phyloP scores from a whole-genome alignment of 176 grass and related monocot genomes.

The Oryza meyeriana region DNA sequence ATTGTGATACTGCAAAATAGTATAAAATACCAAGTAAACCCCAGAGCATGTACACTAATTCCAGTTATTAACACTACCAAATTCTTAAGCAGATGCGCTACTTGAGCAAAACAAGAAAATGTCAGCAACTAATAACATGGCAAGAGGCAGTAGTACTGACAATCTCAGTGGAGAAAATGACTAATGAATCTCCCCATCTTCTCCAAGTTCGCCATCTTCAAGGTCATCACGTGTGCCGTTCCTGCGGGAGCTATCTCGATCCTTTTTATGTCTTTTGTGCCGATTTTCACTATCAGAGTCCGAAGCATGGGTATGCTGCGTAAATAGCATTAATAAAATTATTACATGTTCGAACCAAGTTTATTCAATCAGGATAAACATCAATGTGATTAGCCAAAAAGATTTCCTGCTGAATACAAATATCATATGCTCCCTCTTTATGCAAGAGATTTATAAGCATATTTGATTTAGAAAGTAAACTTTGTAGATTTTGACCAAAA shows the following conservation, averaged over 20 bases:
- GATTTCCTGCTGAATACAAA: background rate
- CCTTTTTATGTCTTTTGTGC: conserved; percentile 81
- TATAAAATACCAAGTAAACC: background rate
- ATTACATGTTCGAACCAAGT: background rate
- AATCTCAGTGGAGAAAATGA: conserved; percentile 34
- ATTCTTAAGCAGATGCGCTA: conserved; percentile 14
- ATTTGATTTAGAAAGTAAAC: background rate
- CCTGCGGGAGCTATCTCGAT: conserved; percentile 71
- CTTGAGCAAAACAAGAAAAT: conserved; percentile 20
- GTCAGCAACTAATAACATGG: conserved; percentile 28
- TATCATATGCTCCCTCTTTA: background rate
- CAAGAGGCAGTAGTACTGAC: conserved; percentile 46
- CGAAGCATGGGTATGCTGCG: background rate
- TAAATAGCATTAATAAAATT: background rate
- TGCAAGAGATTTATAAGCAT: background rate
- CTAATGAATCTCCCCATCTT: conserved; percentile 85
- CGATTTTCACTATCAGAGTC: conserved; percentile 37
- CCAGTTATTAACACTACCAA: conserved; percentile 3
- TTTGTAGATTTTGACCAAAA: background rate
- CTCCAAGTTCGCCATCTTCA: conserved; percentile 96
- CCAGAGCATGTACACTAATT: conserved; percentile 23
- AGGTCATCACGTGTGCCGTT: conserved; percentile 75
- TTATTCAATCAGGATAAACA: background rate
- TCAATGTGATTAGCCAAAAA: background rate
- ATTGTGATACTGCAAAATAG: conserved; percentile 4